Evolutionary conservation across 2,329 filamentous ascomycete species (phyloP), one percentile per base, ranked within the genome.

Genomic region (Colletotrichum aenigma): DNA sequence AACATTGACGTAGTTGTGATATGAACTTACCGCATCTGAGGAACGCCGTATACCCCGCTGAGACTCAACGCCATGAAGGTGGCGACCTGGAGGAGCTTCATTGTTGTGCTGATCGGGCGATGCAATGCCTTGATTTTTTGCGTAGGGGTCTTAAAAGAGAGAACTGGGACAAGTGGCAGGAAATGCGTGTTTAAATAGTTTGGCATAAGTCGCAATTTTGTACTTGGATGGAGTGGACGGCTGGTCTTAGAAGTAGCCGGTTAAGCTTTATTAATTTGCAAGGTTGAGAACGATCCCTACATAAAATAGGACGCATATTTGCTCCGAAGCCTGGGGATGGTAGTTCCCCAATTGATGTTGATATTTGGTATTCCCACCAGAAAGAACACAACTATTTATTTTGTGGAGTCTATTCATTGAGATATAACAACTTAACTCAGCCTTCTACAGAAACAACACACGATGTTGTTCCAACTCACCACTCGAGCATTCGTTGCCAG

Each of bases 291-390:
- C 6, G 6, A 12, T 52, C n/a, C n/a, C 6, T 21, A 52, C 43
- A 13, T 52, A 4, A 13, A 18, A 13, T 21, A 13, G 43, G 10
- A 21, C 1, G 10, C 10, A 21, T 52, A 6, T 52, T 4, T 52
- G 43, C 6, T 3, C 4, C 43, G 9, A n/a, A 48, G 5, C 6
- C 38, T n/a, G 2, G 38, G 18, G 38, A n/a, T 48, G 36, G 36
- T 18, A 6, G 9, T n/a, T n/a, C 18, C 9, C 6, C 38, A n/a
- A 12, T 12, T 1, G 3, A n/a, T n/a, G 9, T n/a, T n/a, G 0
- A 48, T 18, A 43, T 48, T n/a, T 21, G 3, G 18, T 48, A 48
- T 7, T 48, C 38, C 18, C 9, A 2, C 18, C 38, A 6, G 18
- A 43, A 6, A 5, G 16, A n/a, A 43, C 16, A 9, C 16, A 6